Percentiles rank a stretch among this genome's conserved stretches.
Evolutionary conservation across 306 rosid species (phyloP).

Genomic region (Cyclanthera cordifolia): DNA sequence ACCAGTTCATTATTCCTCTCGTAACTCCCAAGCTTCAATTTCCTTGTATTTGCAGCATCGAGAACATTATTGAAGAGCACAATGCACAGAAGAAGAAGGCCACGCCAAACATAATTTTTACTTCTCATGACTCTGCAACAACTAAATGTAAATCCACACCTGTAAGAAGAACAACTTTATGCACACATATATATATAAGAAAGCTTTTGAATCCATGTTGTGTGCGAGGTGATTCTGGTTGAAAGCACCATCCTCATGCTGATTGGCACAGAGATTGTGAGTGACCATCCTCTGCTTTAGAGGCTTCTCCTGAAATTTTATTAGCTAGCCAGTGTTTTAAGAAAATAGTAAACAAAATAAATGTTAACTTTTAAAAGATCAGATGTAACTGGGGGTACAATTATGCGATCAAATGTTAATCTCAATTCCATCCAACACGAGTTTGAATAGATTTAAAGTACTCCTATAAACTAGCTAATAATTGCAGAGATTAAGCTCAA

Average conservation of each 20-base stretch:
- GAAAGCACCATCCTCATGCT: background rate
- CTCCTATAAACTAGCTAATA: background rate
- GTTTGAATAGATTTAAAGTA: background rate
- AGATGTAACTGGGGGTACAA: background rate
- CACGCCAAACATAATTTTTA: constrained; percentile 6
- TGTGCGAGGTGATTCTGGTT: constrained; percentile 5
- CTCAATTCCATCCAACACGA: background rate
- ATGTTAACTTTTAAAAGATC: background rate
- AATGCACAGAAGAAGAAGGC: constrained; percentile 10
- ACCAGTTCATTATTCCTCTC: background rate
- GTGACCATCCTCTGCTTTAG: no score
- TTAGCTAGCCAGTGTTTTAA: background rate
- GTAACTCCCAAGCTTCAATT: constrained; percentile 13
- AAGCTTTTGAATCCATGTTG: background rate
- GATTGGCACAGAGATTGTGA: no score
- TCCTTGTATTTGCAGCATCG: constrained; percentile 20
- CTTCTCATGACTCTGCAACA: constrained; percentile 20
- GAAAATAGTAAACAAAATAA: background rate
- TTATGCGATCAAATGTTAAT: background rate
- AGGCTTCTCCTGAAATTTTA: no score
- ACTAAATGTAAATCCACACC: background rate
- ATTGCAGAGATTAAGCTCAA: constrained; percentile 9
- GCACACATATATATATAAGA: background rate
- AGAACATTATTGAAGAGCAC: constrained; percentile 9
- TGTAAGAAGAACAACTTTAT: background rate